phyloP scores from a whole-genome alignment of 1,284 basidiomycete genomes.

The Coniophora puteana region DNA sequence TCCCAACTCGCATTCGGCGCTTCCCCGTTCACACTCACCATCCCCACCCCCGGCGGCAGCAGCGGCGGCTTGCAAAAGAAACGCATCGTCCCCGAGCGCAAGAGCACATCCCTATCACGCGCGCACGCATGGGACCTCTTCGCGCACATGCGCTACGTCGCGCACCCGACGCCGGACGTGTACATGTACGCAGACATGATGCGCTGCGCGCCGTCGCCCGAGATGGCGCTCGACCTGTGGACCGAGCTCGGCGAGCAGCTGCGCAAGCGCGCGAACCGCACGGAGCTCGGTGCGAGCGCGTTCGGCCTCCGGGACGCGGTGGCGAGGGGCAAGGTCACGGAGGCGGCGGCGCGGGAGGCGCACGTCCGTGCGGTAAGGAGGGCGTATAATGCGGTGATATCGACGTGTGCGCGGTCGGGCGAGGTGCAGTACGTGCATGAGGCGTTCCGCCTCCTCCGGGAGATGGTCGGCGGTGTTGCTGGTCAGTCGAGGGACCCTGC shows the following conservation, averaged over 20 bases:
- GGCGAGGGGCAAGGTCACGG: too few species aligned
- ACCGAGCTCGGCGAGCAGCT: constrained; percentile 84
- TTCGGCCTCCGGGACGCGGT: too few species aligned
- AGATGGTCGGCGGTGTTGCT: constrained; percentile 76
- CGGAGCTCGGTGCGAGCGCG: too few species aligned
- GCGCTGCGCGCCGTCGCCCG: constrained; percentile 74
- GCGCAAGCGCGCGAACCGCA: constrained; percentile 37
- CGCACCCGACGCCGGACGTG: constrained; percentile 79
- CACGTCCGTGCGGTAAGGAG: constrained; percentile 56
- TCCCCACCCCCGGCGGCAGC: constrained; percentile 3
- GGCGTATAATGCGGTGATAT: constrained; percentile 82
- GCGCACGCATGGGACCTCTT: constrained; percentile 93
- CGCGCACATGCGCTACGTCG: constrained; percentile 92
- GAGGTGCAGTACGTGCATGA: constrained; percentile 64
- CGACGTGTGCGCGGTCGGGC: constrained; percentile 69
- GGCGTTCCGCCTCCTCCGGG: constrained; percentile 73
- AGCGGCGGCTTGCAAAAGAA: constrained; percentile 1
- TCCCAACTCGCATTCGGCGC: constrained; percentile 53
- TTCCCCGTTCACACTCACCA: constrained; percentile 30
- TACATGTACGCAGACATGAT: constrained; percentile 87
- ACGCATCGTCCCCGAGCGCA: constrained; percentile 1
- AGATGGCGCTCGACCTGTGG: constrained; percentile 91
- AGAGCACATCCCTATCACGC: constrained; percentile 35
- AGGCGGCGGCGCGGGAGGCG: too few species aligned
- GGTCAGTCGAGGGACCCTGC: constrained; percentile 39